Evolutionary conservation across 768 basidiomycete species (phyloP).

Genomic region (Panus rudis): DNA sequence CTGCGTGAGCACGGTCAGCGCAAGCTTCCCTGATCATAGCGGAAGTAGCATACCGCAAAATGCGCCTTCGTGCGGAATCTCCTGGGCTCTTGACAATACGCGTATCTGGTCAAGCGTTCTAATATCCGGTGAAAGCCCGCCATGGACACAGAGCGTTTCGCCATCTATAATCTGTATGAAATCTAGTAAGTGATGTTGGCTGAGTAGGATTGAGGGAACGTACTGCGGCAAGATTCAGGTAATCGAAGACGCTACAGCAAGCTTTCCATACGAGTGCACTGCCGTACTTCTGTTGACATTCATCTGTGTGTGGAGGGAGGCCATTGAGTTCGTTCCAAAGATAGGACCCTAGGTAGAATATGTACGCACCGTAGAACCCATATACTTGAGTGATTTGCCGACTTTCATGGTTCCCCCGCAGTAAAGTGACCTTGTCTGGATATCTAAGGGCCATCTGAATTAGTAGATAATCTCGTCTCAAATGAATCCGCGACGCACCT

Average conservation of each 20-base stretch:
- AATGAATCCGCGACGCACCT: slow-evolving; percentile 37
- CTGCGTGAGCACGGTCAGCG: slow-evolving; percentile 29
- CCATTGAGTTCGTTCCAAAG: too few relatives aligned
- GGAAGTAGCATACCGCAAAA: slow-evolving; percentile 65
- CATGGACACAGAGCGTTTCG: slow-evolving; percentile 88
- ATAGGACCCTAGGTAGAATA: too few relatives aligned
- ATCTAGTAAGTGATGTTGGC: neutral
- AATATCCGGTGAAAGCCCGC: slow-evolving; percentile 93
- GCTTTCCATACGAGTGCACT: slow-evolving; percentile 95
- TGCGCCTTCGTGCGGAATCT: slow-evolving; percentile 98
- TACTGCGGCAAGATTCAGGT: slow-evolving; percentile 89
- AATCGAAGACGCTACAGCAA: slow-evolving; percentile 95
- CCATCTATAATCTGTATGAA: slow-evolving; percentile 84
- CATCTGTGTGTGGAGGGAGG: slow-evolving; percentile 70
- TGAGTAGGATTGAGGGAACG: slow-evolving; percentile 21
- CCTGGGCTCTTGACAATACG: slow-evolving; percentile 89
- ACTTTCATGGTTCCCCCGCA: slow-evolving; percentile 95
- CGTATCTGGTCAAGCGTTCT: slow-evolving; percentile 92
- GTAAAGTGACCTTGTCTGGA: slow-evolving; percentile 85
- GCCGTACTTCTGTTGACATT: slow-evolving; percentile 98
- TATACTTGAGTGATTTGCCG: slow-evolving; percentile 98
- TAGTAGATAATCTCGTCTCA: neutral
- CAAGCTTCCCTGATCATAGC: neutral
- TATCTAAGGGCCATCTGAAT: slow-evolving; percentile 43
- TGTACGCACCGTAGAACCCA: slow-evolving; percentile 84